Base-by-base conservation (phyloP, 495 filamentous ascomycete genomes). In the Haplographium delicatum region DNA sequence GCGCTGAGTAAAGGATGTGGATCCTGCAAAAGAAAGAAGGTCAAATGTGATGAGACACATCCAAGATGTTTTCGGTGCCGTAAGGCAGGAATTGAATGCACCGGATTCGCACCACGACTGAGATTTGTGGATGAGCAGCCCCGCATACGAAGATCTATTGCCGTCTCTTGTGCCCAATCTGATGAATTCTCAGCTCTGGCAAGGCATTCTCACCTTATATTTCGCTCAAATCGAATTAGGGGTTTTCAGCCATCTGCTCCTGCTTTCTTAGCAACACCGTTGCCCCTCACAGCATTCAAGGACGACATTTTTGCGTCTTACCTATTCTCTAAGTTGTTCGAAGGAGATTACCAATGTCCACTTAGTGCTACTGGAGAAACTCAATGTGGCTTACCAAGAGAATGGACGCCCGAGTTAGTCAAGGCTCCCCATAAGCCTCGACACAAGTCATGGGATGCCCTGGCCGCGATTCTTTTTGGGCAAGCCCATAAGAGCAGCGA, bases 1-100 rank as follows among this genome's bases (percentile, higher is more conserved):
- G 30, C 30, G 5, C 28, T 34, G 18, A 33, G 47, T 18, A 50
- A 50, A 33, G 47, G 47, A 8, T 50, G 47, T 25, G 30, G 19
- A 8, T 19, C 28, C 15, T 50, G 47, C 37, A 50, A 50, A 50
- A 5, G n/a, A 31, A 30, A 15, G 11, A 50, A 42, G 26, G 19
- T 50, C 13, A 50, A 50, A 31, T 50, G 47, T 43, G 47, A 50
- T 25, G 47, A 50, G 22, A 10, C 24, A 5, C 26, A 19, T n/a
- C 47, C 47, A 2, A 11, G 2, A 15, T 50, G 47, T 22, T 19
- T 18, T 34, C 5, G 44, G 4, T 47, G 44, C 22, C 16, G 18
- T 8, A 37, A 35, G 4, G 27, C 44, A 10, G 44, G 44, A 2
- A 34, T 34, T 22, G 22, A 6, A 9, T 47, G 44, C 15, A 37